Conservation (phyloP, 202 grass and related monocot genomes). For the Panicum virgatum region DNA sequence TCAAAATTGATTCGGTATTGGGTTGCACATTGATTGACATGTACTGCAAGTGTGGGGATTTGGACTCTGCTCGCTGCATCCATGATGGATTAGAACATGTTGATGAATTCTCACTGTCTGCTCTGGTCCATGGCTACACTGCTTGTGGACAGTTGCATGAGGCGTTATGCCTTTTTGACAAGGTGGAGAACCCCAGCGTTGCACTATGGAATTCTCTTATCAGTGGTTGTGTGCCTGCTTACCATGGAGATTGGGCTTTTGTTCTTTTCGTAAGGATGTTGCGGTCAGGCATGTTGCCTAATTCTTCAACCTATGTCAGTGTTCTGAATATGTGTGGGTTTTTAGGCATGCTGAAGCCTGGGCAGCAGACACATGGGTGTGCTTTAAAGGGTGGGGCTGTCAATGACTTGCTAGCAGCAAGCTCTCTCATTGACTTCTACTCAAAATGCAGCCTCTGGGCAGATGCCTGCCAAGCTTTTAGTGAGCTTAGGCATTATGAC, state of each 20-base stretch:
- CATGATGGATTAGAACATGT: conserved; percentile 34
- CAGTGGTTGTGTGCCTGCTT: conserved; percentile 42
- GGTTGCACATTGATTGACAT: conserved; percentile 59
- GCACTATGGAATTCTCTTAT: conserved; percentile 72
- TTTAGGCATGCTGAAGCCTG: conserved; percentile 33
- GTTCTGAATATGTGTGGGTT: conserved; percentile 50
- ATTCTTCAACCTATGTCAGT: conserved; percentile 56
- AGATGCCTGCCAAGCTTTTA: conserved; percentile 66
- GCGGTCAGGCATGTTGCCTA: conserved; percentile 35
- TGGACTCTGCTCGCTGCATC: conserved; percentile 42
- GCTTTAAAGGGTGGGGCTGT: conserved; percentile 51
- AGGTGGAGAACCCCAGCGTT: conserved; percentile 39
- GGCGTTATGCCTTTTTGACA: conserved; percentile 41
- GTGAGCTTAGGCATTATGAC: conserved; percentile 52
- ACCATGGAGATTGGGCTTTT: conserved; percentile 52
- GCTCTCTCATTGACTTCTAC: conserved; percentile 72
- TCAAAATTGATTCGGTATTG: conserved; percentile 54
- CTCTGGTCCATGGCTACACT: conserved; percentile 56
- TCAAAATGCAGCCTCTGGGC: conserved; percentile 71
- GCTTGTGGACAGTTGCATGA: conserved; percentile 43
- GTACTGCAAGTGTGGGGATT: conserved; percentile 67
- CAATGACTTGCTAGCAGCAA: conserved; percentile 54
- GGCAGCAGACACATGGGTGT: conserved; percentile 49
- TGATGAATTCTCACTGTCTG: conserved; percentile 67
- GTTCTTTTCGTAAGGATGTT: conserved; percentile 50